Percentiles rank a stretch among this genome's conserved stretches.
phyloP scores from a whole-genome alignment of 1,284 basidiomycete genomes.

The Ustilago xerochloae region DNA sequence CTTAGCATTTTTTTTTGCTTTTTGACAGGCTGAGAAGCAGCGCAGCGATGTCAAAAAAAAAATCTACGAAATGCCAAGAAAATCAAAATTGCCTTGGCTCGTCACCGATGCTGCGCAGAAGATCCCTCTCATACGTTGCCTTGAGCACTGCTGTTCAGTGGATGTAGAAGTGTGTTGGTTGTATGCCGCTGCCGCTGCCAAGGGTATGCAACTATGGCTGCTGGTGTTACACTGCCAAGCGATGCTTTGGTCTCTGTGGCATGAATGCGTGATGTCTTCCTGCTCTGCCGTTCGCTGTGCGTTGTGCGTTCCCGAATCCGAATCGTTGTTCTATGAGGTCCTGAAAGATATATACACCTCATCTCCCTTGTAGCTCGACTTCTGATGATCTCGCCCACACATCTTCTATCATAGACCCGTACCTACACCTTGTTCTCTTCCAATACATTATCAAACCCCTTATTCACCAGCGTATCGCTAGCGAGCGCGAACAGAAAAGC shows the following conservation, averaged over 20 bases:
- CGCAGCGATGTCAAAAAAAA: not conserved
- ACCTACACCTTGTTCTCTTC: not conserved
- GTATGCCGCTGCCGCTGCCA: too few species aligned
- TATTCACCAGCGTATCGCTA: too few species aligned
- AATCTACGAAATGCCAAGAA: constrained; percentile 5
- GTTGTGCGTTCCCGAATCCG: not conserved
- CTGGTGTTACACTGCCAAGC: too few species aligned
- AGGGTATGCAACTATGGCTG: not conserved
- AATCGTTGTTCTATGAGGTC: not conserved
- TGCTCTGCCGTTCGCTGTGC: not conserved
- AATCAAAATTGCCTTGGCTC: constrained; percentile 1
- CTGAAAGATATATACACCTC: constrained; percentile 9
- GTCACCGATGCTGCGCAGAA: not conserved
- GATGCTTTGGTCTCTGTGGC: not conserved
- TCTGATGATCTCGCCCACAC: not conserved
- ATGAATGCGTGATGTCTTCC: not conserved
- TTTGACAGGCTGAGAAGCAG: not conserved
- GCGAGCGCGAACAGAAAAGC: too few species aligned
- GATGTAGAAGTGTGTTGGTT: not conserved
- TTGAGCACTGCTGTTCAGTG: too few species aligned
- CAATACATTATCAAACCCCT: not conserved
- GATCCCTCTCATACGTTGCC: too few species aligned
- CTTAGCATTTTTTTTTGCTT: not conserved
- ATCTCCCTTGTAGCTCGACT: not conserved
- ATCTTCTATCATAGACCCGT: not conserved